Evolutionary conservation across 2,329 filamentous ascomycete genomes (phyloP), one percentile per base, ranked within the genome.

Genomic region (Aspergillus nomiae): DNA sequence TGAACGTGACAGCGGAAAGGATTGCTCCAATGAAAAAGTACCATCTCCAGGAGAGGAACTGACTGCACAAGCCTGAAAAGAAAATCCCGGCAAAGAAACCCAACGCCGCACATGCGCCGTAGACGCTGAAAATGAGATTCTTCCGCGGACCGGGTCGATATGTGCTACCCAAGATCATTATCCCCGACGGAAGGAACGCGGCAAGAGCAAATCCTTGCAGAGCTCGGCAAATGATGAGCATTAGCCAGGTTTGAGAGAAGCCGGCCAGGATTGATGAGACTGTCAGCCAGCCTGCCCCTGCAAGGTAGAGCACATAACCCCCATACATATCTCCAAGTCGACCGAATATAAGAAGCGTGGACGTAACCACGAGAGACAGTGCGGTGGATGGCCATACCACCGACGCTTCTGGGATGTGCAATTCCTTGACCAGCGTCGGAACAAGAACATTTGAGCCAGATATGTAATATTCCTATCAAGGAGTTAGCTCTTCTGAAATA

Each of bases 171-270:
- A 91, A 77, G 12, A 91, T 80, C 78, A 89, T 89, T 61, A 92
- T 84, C 1, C 89, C 86, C 0, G 88, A 86, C 0, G 90, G 89
- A 16, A 92, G 75, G 64, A 91, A 92, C 0, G 90, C 90, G 0
- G 90, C 89, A 1, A 89, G 84, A 0, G 90, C 91, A 11, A 94
- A 77, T 0, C 91, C 91, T 75, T 92, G 90, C 50, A 93, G 78
- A 10, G 90, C 90, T 58, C 91, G 88, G 72, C 88, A 91, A 60
- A 90, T 81, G 67, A 92, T 89, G 65, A 94, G 82, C 88, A 92
- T 91, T 57, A 87, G 75, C 63, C 88, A 84, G 76, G 86, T 89
- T 59, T 81, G 79, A 63, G 87, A 89, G 77, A 94, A 92, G 12
- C 91, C 91, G 19, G 85, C 86, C 59, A 92, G 79, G 59, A 94